Evolutionary conservation across 2,329 filamentous ascomycete genomes (phyloP).

Genomic region (Sporothrix protearum): DNA sequence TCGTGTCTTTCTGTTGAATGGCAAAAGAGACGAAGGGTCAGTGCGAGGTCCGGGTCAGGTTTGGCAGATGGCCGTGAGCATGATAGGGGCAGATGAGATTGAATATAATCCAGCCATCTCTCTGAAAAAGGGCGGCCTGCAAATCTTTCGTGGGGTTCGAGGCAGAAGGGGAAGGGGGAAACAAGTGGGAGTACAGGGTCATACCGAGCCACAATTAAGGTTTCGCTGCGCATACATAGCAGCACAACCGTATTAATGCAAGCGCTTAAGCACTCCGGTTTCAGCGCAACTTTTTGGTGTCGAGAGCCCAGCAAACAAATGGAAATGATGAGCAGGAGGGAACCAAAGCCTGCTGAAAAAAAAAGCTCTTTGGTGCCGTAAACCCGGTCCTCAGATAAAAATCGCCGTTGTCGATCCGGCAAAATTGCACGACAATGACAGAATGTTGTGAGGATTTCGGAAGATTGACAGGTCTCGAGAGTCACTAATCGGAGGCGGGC

Average conservation of each 20-base stretch:
- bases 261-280: slow-evolving; percentile 15
- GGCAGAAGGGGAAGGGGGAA: not conserved
- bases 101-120: slow-evolving; percentile 9
- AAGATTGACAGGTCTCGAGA: not conserved
- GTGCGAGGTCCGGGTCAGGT: slow-evolving; percentile 20
- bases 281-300: slow-evolving; percentile 11
- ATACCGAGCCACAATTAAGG: slow-evolving; percentile 25
- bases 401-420: slow-evolving; percentile 18
- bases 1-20: not conserved
- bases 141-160: slow-evolving; percentile 16
- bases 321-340: not conserved
- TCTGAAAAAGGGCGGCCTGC: slow-evolving; percentile 6
- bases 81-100: slow-evolving; percentile 21
- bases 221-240: slow-evolving; percentile 23
- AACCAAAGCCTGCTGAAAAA: slow-evolving; percentile 8
- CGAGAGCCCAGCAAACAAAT: slow-evolving; percentile 11
- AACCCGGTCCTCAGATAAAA: slow-evolving; percentile 16
- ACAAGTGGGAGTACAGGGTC: slow-evolving; percentile 20
- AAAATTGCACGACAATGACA: slow-evolving; percentile 2
- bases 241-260: slow-evolving; percentile 19
- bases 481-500: not conserved
- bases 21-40: slow-evolving; percentile 21
- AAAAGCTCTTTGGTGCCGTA: not conserved
- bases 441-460: not conserved
- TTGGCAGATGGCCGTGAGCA: not conserved